A percentile compares a stretch with the other conserved stretches of the same genome.
Evolutionary conservation across 805 yeast genomes (phyloP).

Genomic region (Ogataea sp.): DNA sequence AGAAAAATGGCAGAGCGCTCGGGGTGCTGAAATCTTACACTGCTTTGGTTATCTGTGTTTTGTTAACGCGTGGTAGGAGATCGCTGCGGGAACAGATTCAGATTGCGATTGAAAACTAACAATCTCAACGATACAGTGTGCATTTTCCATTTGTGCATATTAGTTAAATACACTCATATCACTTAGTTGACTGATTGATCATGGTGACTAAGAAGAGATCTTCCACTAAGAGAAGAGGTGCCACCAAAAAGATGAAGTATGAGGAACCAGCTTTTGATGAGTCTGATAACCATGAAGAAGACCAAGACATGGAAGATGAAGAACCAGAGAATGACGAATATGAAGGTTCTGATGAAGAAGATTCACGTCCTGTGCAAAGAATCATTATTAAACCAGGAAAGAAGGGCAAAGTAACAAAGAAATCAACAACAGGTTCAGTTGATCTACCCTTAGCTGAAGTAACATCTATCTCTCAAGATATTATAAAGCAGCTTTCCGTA

Average conservation of each 20-base stretch:
- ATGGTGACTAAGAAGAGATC: too few relatives aligned
- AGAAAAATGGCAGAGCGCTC: too few relatives aligned
- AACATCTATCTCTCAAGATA: conserved; percentile 20
- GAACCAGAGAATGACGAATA: neutral
- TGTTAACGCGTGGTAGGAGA: too few relatives aligned
- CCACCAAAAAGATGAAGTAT: neutral
- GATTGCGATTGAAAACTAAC: too few relatives aligned
- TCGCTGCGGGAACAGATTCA: too few relatives aligned
- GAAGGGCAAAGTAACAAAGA: neutral
- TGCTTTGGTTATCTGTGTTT: too few relatives aligned
- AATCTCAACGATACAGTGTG: too few relatives aligned
- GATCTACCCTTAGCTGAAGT: neutral
- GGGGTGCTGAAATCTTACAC: too few relatives aligned
- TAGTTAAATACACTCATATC: too few relatives aligned
- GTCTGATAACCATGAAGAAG: neutral
- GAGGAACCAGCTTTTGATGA: neutral
- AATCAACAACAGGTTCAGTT: neutral
- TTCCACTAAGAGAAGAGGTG: neutral
- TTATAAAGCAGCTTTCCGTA: conserved; percentile 24
- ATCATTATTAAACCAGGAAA: neutral
- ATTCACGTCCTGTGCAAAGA: neutral
- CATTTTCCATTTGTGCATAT: too few relatives aligned
- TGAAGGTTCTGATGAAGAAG: neutral
- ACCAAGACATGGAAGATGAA: neutral
- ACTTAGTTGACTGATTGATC: too few relatives aligned